These are phyloP conservation scores for Debaryomyces subglobosus DNA, from an alignment of 1,139 yeast genomes.

Conservation along the genomic window DNA sequence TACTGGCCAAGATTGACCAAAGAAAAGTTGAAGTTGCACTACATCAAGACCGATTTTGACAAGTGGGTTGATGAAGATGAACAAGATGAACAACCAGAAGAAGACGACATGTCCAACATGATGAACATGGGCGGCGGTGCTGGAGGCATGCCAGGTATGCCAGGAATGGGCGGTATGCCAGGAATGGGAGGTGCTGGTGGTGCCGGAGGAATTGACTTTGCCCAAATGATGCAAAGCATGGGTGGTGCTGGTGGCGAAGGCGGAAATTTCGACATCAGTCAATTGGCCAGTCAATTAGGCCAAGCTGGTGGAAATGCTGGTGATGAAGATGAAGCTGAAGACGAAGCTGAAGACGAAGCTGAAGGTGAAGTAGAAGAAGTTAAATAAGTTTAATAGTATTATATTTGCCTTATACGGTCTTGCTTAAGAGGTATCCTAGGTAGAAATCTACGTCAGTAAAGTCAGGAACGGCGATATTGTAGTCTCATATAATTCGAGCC, in stretches of 20 bases:
- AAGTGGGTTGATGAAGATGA: slow-evolving; percentile 97
- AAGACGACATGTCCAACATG: slow-evolving; percentile 39
- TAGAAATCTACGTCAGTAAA: background rate
- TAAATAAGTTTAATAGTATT: slow-evolving; percentile 13
- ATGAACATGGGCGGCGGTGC: slow-evolving; percentile 30
- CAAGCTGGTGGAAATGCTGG: slow-evolving; percentile 35
- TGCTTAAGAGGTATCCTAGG: background rate
- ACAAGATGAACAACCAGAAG: slow-evolving; percentile 65
- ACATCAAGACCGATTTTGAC: slow-evolving; percentile 92
- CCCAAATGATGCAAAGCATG: slow-evolving; percentile 25
- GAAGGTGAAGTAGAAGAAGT: slow-evolving; percentile 28
- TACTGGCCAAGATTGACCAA: slow-evolving; percentile 92
- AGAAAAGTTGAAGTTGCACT: slow-evolving; percentile 69
- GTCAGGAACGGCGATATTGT: background rate
- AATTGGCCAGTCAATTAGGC: slow-evolving; percentile 49
- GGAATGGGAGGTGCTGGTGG: slow-evolving; percentile 27
- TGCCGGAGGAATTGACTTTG: slow-evolving; percentile 23
- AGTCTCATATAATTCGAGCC: slow-evolving; percentile 9
- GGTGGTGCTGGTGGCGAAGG: slow-evolving; percentile 34
- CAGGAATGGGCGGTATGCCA: background rate
- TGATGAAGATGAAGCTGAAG: slow-evolving; percentile 36
- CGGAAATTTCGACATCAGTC: slow-evolving; percentile 38
- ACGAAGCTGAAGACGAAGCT: slow-evolving; percentile 29
- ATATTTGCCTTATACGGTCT: background rate
- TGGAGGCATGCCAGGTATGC: slow-evolving; percentile 29